A percentile compares a stretch with the other conserved stretches of the same genome.
These are phyloP conservation scores for Citrus medica DNA, from an alignment of 345 rosid species.

Conservation along the genomic window DNA sequence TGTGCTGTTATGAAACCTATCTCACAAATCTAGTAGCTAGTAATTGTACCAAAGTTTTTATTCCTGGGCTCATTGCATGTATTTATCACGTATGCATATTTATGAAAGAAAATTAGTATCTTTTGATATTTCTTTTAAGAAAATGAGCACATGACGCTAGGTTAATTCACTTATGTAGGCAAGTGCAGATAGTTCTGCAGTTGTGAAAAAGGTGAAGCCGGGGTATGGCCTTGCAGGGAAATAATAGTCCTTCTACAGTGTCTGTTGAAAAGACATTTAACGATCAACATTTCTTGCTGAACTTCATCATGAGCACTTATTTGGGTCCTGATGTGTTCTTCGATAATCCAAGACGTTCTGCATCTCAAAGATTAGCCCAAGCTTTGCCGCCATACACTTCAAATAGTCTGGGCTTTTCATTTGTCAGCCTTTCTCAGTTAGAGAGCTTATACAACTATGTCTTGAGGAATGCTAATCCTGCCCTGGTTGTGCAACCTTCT, in stretches of 20 bases:
- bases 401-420: conserved; percentile 48
- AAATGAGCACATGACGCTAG: neutral
- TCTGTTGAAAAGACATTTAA: conserved; percentile 13
- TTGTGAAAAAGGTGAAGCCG: neutral
- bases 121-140: neutral
- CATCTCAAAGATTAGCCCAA: conserved; percentile 43
- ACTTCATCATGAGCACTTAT: conserved; percentile 53
- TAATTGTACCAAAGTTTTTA: neutral
- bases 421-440: conserved; percentile 40
- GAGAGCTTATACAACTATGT: conserved; percentile 49
- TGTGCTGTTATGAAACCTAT: neutral
- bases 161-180: neutral
- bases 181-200: neutral
- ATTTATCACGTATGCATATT: neutral
- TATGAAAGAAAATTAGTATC: neutral
- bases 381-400: conserved; percentile 47
- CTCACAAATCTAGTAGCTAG: neutral
- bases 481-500: conserved; percentile 34
- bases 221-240: conserved; percentile 15
- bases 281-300: conserved; percentile 51
- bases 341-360: conserved; percentile 60
- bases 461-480: conserved; percentile 40
- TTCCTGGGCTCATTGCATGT: neutral
- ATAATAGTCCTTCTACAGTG: conserved; percentile 17
- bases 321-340: conserved; percentile 67